Base-by-base conservation (phyloP, 1,139 yeast genomes). In the Debaryomyces subglobosus region DNA sequence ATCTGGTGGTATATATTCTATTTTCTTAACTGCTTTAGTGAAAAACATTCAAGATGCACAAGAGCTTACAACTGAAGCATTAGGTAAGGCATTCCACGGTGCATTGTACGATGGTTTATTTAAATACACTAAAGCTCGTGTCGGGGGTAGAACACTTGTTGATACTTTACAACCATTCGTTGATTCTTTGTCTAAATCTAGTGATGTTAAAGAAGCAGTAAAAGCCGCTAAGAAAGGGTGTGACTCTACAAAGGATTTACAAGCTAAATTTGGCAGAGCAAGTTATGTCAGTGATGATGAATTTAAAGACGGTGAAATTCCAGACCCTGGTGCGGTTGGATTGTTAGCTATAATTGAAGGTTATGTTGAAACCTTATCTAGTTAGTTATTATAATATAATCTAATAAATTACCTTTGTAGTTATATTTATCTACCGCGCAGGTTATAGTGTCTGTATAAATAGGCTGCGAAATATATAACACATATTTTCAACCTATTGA, bases 241-340 rank as follows among this genome's bases (percentile, higher is more conserved):
- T 34, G 84, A 87, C 46, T 68, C 78, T 7, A 92, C 98, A 0
- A 83, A 84, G 49, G 72, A 81, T 38, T 72, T 89, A 54, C 85
- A 81, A 55, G 97, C 98, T 39, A 86, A 87, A 58, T 90, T 92
- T 57, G 98, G 98, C 36, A 81, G 98, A 63, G 96, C 98, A 12
- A 87, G 96, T 7, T 92, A 92, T 62, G 97, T 92, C 13, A 77
- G 77, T 50, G 82, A 81, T 53, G 84, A 80, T 21, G 88, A 83
- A 50, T 70, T 75, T 48, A 61, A 69, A 49, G 76, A 72, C 46
- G 84, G 84, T n/a, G 84, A 84, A 1, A 78, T 91, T 36, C 96
- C 97, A 2, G 98, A 92, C 61, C 97, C 98, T 2, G 98, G 98
- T 57, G 97, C 98, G 1, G 81, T 86, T 47, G 95, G 95, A 5